Conservation (phyloP, 495 filamentous ascomycete species). For the Clohesyomyces aquaticus region DNA sequence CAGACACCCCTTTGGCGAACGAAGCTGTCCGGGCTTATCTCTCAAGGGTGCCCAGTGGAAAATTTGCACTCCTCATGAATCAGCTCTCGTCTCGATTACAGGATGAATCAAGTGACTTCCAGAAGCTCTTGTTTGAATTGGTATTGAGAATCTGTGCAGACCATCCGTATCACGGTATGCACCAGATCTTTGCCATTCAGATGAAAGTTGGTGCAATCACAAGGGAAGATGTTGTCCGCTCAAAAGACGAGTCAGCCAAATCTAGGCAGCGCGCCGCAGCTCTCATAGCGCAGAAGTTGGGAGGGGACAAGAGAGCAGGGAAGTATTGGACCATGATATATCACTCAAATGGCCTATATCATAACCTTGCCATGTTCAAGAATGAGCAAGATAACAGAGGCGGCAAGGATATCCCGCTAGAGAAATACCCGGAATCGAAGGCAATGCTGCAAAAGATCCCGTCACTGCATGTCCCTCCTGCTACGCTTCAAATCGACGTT, state of each 20-base stretch:
- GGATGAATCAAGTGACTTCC: conserved; percentile 69
- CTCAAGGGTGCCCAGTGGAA: conserved; percentile 75
- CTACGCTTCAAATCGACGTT: conserved; percentile 83
- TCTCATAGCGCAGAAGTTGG: conserved; percentile 64
- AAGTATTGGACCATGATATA: conserved; percentile 68
- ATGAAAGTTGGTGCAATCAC: conserved; percentile 16
- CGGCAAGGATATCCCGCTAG: conserved; percentile 66
- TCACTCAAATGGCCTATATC: conserved; percentile 73
- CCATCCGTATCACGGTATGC: conserved; percentile 95
- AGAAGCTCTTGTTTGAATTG: conserved; percentile 69
- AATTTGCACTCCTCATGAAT: conserved; percentile 93
- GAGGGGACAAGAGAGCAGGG: conserved; percentile 52
- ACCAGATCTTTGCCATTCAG: conserved; percentile 79
- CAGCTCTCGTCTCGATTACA: conserved; percentile 90
- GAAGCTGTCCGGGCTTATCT: conserved; percentile 72
- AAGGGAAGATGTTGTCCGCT: conserved; percentile 57
- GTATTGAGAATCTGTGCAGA: conserved; percentile 82
- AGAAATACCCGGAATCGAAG: conserved; percentile 59
- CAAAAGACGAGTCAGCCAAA: conserved; percentile 70
- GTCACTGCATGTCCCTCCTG: conserved; percentile 73
- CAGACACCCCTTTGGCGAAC: conserved; percentile 71
- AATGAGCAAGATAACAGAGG: conserved; percentile 64
- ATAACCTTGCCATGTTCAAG: conserved; percentile 69
- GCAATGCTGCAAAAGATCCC: conserved; percentile 62
- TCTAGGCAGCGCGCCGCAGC: conserved; percentile 73